Base-by-base conservation (phyloP, 108 stramenopile species). In the Conticribra weissflogii region DNA sequence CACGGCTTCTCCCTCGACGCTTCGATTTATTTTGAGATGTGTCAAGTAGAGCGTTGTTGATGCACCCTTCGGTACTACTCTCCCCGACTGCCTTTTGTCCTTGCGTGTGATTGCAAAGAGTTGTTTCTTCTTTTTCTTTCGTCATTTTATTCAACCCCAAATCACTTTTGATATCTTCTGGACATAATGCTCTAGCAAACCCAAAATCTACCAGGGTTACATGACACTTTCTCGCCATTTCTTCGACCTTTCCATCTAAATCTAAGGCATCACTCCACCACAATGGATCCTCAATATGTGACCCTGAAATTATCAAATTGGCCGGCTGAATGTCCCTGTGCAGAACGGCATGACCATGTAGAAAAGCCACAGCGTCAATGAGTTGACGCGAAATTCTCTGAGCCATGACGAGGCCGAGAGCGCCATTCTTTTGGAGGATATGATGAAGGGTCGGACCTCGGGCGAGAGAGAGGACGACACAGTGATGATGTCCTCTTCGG, bases 271-370 rank as follows among this genome's bases (percentile, higher is more conserved):
- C 89, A 65, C 86, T 87, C 89, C 89, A 91, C 71, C 89, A 89
- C 19, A 81, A 57, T 9, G 78, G 63, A 63, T 79, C 72, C 44
- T 72, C 55, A 8, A 72, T 32, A 25, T 23, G 25, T 9, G 69
- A 33, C 0, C 71, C 78, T 5, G 78, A 68, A 23, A 79, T 60
- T 22, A 79, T 68, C 18, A 79, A 79, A 67, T 95, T 95, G 59
- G 70, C 78, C 3, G 94, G 94, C 48, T 94, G 90, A 68, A 95
- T 91, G 67, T 95, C 94, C n/a, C 94, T 69, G 61, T 95, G 94
- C 49, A 95, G 78, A 7, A 92, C 89, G 41, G 84, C 94, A 22
- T 90, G 83, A 1, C 91, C 91, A 49, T 95, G 94, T 21, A 95
- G 55, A 54, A 89, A 95, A 28, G 82, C 83, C 3, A 95, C 84